Percentiles rank a stretch among this genome's conserved stretches.
phyloP scores from a whole-genome alignment of 1,139 yeast genomes.

The Candida sp. region DNA sequence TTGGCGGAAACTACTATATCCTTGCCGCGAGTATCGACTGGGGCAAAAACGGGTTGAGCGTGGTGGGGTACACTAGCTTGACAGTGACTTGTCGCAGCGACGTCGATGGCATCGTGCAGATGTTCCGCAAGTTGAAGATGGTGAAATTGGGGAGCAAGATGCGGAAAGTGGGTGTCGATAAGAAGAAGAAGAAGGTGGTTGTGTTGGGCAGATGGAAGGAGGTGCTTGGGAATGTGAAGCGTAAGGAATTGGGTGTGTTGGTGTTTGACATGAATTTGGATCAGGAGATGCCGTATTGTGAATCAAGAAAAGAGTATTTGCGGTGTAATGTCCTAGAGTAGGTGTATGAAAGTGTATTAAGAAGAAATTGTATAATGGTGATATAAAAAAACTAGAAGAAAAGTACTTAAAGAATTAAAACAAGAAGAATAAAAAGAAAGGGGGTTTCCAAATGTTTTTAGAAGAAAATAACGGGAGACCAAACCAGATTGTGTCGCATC shows the following conservation, averaged over 20 bases:
- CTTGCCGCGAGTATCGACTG: constrained; percentile 8
- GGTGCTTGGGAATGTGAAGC: constrained; percentile 8
- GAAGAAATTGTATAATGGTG: neutral
- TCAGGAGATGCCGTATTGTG: constrained; percentile 15
- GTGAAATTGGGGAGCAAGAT: constrained; percentile 9
- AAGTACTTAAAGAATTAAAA: neutral
- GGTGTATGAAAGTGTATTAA: neutral
- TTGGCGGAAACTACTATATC: constrained; percentile 7
- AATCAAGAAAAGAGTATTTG: constrained; percentile 12
- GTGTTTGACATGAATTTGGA: constrained; percentile 12
- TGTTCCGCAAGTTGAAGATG: constrained; percentile 8
- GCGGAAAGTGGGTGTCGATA: constrained; percentile 6
- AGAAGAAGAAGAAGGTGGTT: constrained; percentile 2
- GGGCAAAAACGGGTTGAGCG: constrained; percentile 13
- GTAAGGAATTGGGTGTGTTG: constrained; percentile 13
- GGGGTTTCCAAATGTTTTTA: neutral
- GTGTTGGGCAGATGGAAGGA: constrained; percentile 8
- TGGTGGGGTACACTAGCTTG: neutral
- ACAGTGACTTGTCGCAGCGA: constrained; percentile 12
- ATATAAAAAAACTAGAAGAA: neutral
- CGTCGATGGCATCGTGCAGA: constrained; percentile 10
- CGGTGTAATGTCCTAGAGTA: constrained; percentile 9
- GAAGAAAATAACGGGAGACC: neutral
- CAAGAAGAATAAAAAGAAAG: neutral
- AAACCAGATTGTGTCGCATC: neutral